Base-by-base conservation (phyloP, 306 rosid species). In the Medicago lupulina region DNA sequence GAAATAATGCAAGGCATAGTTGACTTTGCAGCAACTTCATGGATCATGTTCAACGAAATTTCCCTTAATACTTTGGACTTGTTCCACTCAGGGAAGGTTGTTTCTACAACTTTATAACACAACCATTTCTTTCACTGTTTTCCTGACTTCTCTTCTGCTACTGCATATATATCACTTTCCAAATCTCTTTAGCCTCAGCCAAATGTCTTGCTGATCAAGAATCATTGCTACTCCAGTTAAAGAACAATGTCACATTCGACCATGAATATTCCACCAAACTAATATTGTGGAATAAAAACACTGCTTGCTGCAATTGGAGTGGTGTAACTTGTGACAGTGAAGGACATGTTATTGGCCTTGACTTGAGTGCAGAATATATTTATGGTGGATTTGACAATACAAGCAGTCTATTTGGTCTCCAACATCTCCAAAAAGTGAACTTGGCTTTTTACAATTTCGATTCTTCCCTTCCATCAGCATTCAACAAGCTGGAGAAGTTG, bases 251-350 rank as follows among this genome's bases (percentile, higher is more conserved):
- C 43, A 2, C 0, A 0, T 62, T 53, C 8, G 0, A 3, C 0
- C 0, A 4, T 6, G 1, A 10, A 1, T 0, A 0, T 0, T 80
- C 89, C 10, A 71, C 4, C 1, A 82, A 78, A 40, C 70, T 83
- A 8, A 54, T 0, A 2, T 2, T 1, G 0, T 73, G 79, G 92
- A 34, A 70, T 3, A n/a, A 10, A 18, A 81, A 3, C 16, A 8
- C 7, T 3, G 74, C 58, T 67, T 78, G 70, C 9, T 82, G 87
- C 68, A 6, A 60, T 6, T 85, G 94, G 94, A 36, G 1, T 0
- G 95, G 90, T n/a, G 86, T 89, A 1, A 28, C 69, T 12, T 88
- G 86, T 66, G 78, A 70, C n/a, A 19, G 41, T 0, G 36, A 76
- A 7, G 75, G 83, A 9, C 63, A 34, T 9, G 79, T 79, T 28